These are phyloP conservation scores for Sporisorium reilianum DNA, from an alignment of 1,284 basidiomycete genomes.

Conservation along the genomic window DNA sequence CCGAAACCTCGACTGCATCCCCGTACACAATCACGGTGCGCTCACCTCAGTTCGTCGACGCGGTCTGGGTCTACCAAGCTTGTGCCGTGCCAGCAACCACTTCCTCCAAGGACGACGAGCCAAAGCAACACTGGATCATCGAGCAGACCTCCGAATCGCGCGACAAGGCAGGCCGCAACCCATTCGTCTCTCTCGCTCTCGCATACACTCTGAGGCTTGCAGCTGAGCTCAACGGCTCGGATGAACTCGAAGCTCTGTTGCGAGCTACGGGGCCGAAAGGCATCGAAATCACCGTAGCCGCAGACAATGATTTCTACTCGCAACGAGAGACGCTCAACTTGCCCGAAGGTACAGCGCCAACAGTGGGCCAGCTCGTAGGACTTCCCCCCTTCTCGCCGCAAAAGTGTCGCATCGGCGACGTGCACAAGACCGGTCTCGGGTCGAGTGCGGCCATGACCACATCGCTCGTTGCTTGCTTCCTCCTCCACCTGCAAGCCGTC, in stretches of 20 bases:
- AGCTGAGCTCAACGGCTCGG: conserved; percentile 69
- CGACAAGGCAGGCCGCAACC: conserved; percentile 75
- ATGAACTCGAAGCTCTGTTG: conserved; percentile 17
- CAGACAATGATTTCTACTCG: conserved; percentile 98
- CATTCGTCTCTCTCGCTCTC: conserved; percentile 90
- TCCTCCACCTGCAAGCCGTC: conserved; percentile 80
- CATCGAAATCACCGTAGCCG: conserved; percentile 83
- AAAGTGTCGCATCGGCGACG: conserved; percentile 74
- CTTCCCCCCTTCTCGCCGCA: conserved; percentile 78
- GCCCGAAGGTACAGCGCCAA: conserved; percentile 49
- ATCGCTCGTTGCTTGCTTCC: conserved; percentile 86
- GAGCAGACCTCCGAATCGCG: conserved; percentile 46
- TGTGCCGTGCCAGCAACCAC: conserved; percentile 14
- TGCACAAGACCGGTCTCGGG: conserved; percentile 98
- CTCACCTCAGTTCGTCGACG: conserved; percentile 89
- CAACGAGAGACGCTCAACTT: conserved; percentile 77
- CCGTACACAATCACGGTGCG: conserved; percentile 76
- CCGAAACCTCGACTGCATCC: background rate
- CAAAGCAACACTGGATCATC: conserved; percentile 30
- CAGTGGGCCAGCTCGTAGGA: conserved; percentile 70
- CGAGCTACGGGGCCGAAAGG: conserved; percentile 65
- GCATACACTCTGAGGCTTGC: conserved; percentile 79
- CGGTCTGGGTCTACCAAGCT: conserved; percentile 82
- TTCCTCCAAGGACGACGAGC: background rate
- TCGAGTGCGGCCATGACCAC: conserved; percentile 97